Evolutionary conservation across 257 asterid species (phyloP).

Genomic region (Osmanthus fragrans): DNA sequence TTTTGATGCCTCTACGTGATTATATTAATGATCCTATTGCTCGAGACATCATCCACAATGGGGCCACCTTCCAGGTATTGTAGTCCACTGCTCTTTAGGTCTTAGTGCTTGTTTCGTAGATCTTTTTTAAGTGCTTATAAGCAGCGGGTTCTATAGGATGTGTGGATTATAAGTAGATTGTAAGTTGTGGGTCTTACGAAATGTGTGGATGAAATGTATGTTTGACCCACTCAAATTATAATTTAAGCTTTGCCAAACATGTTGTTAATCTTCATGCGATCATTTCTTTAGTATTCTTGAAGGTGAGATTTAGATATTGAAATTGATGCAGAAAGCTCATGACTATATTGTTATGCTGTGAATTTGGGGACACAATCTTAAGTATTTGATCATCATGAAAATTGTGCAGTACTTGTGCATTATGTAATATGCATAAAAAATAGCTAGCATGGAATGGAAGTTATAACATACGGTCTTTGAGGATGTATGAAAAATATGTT

Average conservation of each 20-base stretch:
- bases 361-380: not conserved
- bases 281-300: constrained; percentile 1
- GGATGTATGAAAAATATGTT: not conserved
- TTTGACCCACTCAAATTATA: not conserved
- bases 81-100: constrained; percentile 16
- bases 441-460: not conserved
- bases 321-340: not conserved
- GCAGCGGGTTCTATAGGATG: not conserved
- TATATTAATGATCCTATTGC: constrained; percentile 81
- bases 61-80: constrained; percentile 96
- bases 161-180: not conserved
- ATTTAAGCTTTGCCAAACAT: not conserved
- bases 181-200: not conserved
- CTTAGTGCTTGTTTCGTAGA: not conserved
- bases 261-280: not conserved
- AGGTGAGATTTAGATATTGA: constrained; percentile 17
- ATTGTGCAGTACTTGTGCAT: not conserved
- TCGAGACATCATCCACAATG: constrained; percentile 82
- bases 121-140: not conserved
- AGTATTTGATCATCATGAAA: not conserved
- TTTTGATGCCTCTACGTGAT: constrained; percentile 81
- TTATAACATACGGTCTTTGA: not conserved
- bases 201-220: not conserved
- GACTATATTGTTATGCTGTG: not conserved
- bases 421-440: not conserved